Conservation (phyloP, 73 alveolate genomes). For the Paramecium tetraurelia region DNA sequence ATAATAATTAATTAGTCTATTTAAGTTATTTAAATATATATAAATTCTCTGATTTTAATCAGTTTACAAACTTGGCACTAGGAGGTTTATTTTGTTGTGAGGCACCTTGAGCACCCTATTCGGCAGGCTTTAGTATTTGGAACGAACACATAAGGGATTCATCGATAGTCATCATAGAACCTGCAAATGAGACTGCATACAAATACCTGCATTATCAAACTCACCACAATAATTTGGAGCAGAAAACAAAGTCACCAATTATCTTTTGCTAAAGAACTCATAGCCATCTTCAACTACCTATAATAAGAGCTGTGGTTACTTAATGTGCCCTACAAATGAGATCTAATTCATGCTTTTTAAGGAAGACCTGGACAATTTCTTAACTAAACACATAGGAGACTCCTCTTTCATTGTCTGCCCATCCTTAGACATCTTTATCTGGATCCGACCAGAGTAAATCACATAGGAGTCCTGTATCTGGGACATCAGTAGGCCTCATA, state of each 20-base stretch:
- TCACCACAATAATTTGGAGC: slow-evolving; percentile 99
- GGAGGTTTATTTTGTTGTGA: slow-evolving; percentile 47
- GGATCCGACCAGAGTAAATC: slow-evolving; percentile 99
- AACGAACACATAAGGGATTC: slow-evolving; percentile 96
- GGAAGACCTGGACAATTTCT: slow-evolving; percentile 84
- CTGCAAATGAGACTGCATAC: not conserved
- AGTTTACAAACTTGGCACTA: slow-evolving; percentile 56
- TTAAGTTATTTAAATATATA: not conserved
- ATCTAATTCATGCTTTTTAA: slow-evolving; percentile 90
- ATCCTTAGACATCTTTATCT: slow-evolving; percentile 91
- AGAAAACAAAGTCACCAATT: slow-evolving; percentile 96
- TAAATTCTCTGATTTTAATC: slow-evolving; percentile 21
- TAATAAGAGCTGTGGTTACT: slow-evolving; percentile 47
- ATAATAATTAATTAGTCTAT: not conserved
- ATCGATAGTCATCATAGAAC: slow-evolving; percentile 98
- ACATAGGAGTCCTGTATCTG: slow-evolving; percentile 98
- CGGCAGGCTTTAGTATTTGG: slow-evolving; percentile 97
- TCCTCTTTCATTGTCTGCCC: slow-evolving; percentile 98
- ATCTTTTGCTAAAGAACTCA: slow-evolving; percentile 97
- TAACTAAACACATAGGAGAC: slow-evolving; percentile 88
- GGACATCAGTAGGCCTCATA: slow-evolving; percentile 99
- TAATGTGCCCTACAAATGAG: slow-evolving; percentile 96
- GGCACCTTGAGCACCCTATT: slow-evolving; percentile 57
- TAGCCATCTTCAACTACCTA: slow-evolving; percentile 98
- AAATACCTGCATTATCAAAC: slow-evolving; percentile 89